A percentile compares a stretch with the other conserved stretches of the same genome.
These are phyloP conservation scores for Boletus pseudopeckii DNA, from an alignment of 768 basidiomycete species.

Conservation along the genomic window DNA sequence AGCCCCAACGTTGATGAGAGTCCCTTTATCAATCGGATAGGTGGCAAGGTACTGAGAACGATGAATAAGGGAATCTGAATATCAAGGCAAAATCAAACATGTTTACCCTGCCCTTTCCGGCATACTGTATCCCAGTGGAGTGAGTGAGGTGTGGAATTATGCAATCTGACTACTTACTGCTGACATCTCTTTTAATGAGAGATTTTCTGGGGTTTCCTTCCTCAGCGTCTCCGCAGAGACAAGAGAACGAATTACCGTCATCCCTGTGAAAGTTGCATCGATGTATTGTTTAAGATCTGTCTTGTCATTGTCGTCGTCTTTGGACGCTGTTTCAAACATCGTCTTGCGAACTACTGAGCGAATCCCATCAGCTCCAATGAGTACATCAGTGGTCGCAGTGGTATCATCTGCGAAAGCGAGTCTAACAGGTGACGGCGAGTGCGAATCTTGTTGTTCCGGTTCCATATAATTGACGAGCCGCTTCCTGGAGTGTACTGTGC, in stretches of 20 bases:
- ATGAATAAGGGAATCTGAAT: neutral
- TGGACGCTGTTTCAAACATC: constrained; percentile 20
- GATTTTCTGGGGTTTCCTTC: constrained; percentile 22
- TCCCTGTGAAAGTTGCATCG: constrained; percentile 41
- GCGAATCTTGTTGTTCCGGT: constrained; percentile 17
- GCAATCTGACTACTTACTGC: constrained; percentile 17
- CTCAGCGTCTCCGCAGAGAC: constrained; percentile 33
- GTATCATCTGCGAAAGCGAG: constrained; percentile 17
- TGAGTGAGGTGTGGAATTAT: constrained; percentile 1
- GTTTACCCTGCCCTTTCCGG: constrained; percentile 7
- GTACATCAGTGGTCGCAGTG: constrained; percentile 35
- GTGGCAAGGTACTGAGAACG: constrained; percentile 35
- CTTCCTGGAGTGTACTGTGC: constrained; percentile 17
- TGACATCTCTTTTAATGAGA: constrained; percentile 15
- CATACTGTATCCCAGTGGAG: constrained; percentile 9
- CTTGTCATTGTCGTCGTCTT: neutral
- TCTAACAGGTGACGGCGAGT: constrained; percentile 19
- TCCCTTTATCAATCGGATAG: constrained; percentile 39
- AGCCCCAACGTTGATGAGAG: constrained; percentile 36
- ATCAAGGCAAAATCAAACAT: neutral
- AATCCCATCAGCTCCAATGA: constrained; percentile 48
- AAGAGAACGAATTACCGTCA: constrained; percentile 37
- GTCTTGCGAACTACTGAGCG: constrained; percentile 26
- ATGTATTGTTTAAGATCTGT: constrained; percentile 9
- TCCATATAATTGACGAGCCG: constrained; percentile 18